Conservation (phyloP, 1,284 basidiomycete genomes). For the Afroboletus lepidellus region DNA sequence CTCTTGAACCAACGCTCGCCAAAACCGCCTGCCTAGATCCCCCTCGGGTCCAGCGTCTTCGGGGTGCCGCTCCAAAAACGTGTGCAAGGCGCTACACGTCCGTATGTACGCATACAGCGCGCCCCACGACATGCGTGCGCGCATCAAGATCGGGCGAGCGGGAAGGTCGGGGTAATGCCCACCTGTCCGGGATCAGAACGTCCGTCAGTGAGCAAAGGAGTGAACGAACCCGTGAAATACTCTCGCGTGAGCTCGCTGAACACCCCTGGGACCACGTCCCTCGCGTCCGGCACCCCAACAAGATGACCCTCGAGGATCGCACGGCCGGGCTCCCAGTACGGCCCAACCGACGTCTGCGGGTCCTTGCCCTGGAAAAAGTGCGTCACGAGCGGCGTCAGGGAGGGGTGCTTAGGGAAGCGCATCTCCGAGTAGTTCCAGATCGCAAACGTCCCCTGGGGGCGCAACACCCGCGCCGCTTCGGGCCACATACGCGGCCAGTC, state of each 20-base stretch:
- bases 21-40: conserved; percentile 65
- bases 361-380: conserved; percentile 62
- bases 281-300: conserved; percentile 63
- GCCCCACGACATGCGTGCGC: conserved; percentile 60
- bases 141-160: conserved; percentile 55
- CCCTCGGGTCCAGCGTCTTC: conserved; percentile 54
- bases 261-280: conserved; percentile 33
- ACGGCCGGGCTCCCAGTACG: conserved; percentile 81
- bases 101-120: conserved; percentile 68
- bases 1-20: conserved; percentile 47
- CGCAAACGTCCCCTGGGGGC: not conserved
- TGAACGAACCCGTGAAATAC: conserved; percentile 26
- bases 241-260: conserved; percentile 40
- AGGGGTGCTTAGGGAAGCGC: conserved; percentile 61
- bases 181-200: conserved; percentile 25
- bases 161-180: conserved; percentile 45
- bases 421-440: conserved; percentile 71
- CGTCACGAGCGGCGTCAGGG: conserved; percentile 57
- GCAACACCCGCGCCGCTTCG: not conserved
- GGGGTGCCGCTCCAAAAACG: conserved; percentile 66
- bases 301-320: conserved; percentile 73
- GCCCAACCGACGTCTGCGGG: conserved; percentile 56
- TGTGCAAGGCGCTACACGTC: conserved; percentile 73
- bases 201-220: not conserved
- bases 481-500: not conserved